Evolutionary conservation across 208 protist species (phyloP), one percentile per base, ranked within the genome.

Genomic region (Willaertia magna): DNA sequence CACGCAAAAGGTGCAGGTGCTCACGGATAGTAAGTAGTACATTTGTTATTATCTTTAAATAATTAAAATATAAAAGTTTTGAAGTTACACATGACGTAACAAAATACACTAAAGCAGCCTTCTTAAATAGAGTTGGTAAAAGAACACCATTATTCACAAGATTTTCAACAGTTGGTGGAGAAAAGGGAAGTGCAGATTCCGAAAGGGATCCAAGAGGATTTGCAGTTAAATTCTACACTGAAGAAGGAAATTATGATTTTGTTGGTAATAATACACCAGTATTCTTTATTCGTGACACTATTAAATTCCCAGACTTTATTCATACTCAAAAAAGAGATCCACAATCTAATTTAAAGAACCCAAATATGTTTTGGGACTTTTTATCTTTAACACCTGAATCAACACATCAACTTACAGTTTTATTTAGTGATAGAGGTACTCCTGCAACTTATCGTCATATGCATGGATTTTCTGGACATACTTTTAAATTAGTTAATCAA

Each of bases 201-300:
- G 90, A 61, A 0, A 86, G 92, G 74, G 92, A 94, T 87, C 87
- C 88, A 83, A 85, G 92, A 81, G 78, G 78, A 12, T 93, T 94
- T 78, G 92, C 91, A 52, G 78, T 92, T 18, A 93, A 93, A 86
- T 94, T 94, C 78, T 94, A 94, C 86, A 94, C 92, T 16, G 90
- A 92, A 55, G 93, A 95, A 85, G 93, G 93, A 85, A 95, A 94
- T 86, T 95, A 84, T 85, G 93, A 95, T 87, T 79, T 95, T 84
- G 90, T 94, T 43, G 92, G 92, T 86, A 95, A 94, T 85, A 93
- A 89, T 81, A 90, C 83, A 18, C 92, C 93, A 51, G 92, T 95
- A 0, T 95, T 95, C 88, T 94, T 94, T 84, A 89, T 95, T 84
- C 48, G 87, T 18, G 86, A 90, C 55, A 42, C 87, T 47, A 30